Conservation (phyloP, 2,329 filamentous ascomycete genomes). For the Rhytidhysteron rufulum region DNA sequence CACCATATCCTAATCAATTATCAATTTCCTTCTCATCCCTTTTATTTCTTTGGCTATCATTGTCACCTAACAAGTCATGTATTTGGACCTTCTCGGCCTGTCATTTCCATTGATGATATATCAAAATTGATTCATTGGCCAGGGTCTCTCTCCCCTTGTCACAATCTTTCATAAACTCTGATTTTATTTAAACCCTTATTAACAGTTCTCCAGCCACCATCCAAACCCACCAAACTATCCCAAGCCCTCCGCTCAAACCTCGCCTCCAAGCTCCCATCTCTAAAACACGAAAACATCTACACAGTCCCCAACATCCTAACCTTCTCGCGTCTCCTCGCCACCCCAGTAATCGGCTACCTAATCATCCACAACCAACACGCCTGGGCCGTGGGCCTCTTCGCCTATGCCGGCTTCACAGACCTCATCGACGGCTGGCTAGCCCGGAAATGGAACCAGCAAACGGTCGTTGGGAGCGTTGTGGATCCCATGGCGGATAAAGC, state of each 20-base stretch:
- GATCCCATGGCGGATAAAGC: constrained; percentile 90
- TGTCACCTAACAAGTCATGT: too few relatives aligned
- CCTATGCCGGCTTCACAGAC: constrained; percentile 88
- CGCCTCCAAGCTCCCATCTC: constrained; percentile 24
- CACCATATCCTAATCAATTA: too few relatives aligned
- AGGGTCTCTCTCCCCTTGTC: neutral
- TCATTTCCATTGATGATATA: too few relatives aligned
- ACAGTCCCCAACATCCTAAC: constrained; percentile 94
- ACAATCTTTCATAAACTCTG: neutral
- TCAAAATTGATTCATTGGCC: too few relatives aligned
- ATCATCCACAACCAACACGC: constrained; percentile 78
- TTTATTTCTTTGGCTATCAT: too few relatives aligned
- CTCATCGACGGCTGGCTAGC: constrained; percentile 93
- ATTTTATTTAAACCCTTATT: too few relatives aligned
- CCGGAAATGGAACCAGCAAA: constrained; percentile 79
- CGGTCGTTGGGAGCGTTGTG: constrained; percentile 90
- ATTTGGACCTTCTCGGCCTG: too few relatives aligned
- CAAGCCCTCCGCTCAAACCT: constrained; percentile 23
- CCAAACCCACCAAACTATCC: constrained; percentile 6
- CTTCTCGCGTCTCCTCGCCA: constrained; percentile 75
- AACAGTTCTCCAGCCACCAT: neutral
- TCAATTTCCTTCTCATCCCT: too few relatives aligned
- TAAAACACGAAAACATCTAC: constrained; percentile 83
- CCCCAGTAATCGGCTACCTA: constrained; percentile 83
- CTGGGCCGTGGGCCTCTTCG: constrained; percentile 79